Base-by-base conservation (phyloP, 805 yeast genomes). In the Lipomyces oligophaga region DNA sequence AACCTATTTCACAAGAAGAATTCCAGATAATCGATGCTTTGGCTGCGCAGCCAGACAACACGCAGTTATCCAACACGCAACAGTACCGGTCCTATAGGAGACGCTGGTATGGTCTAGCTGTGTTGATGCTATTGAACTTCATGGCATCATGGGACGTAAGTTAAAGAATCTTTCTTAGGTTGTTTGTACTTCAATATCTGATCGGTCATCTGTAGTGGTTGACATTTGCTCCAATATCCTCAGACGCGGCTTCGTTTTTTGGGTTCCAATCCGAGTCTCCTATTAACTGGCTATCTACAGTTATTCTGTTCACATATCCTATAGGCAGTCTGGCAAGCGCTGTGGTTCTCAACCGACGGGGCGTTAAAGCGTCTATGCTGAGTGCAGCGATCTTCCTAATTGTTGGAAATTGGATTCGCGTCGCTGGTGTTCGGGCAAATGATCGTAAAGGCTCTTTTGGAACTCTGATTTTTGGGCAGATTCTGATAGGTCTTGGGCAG, bases 221-320 rank as follows among this genome's bases (percentile, higher is more conserved):
- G 25, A 47, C 65, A 4, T 63, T 60, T 38, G 59, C 67, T 1
- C 64, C 67, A 18, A 59, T 63, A 11, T 57, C 67, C 6, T 43
- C 52, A n/a, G 43, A 54, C 16, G 52, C 58, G 11, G 54, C 53
- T 3, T 57, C 47, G 15, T 57, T 53, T 45, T 63, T 54, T 47
- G 22, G 46, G 21, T 43, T 60, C 18, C 18, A 18, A 34, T 42
- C 61, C 6, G 57, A 61, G 34, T 35, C 59, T 15, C 64, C 66
- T 6, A 55, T 63, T 31, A 63, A 63, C 58, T 63, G 67, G 67
- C 56, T 63, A 21, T 58, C 67, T 5, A 63, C 61, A 2, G 67
- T 60, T 15, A 58, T 63, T 40, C 42, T 63, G 24, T 63, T 63
- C 43, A 45, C 66, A 7, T 63, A 59, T 39, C 41, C 58, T 15